Conservation (phyloP, 176 grass and related monocot species). For the Cocos nucifera region DNA sequence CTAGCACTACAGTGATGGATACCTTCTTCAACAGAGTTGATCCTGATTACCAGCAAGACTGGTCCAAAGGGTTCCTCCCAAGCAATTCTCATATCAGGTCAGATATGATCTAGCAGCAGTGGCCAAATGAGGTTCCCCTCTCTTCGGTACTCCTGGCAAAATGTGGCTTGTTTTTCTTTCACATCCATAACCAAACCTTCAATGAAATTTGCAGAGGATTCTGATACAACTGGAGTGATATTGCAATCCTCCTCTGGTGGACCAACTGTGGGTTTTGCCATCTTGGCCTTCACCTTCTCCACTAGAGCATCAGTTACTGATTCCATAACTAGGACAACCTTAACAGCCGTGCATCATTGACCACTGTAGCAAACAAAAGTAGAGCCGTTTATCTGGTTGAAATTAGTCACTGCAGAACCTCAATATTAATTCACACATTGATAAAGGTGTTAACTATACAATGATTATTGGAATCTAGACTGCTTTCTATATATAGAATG, state of each 20-base stretch:
- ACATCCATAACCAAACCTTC: conserved; percentile 89
- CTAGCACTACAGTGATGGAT: conserved; percentile 95
- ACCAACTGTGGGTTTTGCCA: conserved; percentile 85
- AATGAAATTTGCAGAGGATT: conserved; percentile 98
- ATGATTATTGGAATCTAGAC: too few relatives aligned
- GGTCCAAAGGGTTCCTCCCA: conserved; percentile 99
- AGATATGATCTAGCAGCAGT: conserved; percentile 78
- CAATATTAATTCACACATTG: too few relatives aligned
- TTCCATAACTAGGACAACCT: conserved; percentile 95
- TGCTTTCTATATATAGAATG: too few relatives aligned
- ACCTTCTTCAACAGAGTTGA: conserved; percentile 73
- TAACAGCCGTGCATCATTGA: conserved; percentile 96
- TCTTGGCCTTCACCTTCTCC: conserved; percentile 77
- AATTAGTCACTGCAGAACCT: not conserved
- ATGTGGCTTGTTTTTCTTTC: conserved; percentile 82
- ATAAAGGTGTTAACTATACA: too few relatives aligned
- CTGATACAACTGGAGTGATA: conserved; percentile 96
- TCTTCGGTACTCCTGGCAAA: conserved; percentile 79
- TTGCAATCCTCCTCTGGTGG: conserved; percentile 79
- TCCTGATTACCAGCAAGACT: conserved; percentile 83
- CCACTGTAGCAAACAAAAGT: conserved; percentile 36
- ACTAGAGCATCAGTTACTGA: conserved; percentile 67
- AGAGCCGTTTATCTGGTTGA: not conserved
- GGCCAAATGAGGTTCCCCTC: conserved; percentile 99
- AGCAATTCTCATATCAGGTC: conserved; percentile 93